Evolutionary conservation across 129 eudicot genomes (phyloP).

Genomic region (Cynara cardunculus): DNA sequence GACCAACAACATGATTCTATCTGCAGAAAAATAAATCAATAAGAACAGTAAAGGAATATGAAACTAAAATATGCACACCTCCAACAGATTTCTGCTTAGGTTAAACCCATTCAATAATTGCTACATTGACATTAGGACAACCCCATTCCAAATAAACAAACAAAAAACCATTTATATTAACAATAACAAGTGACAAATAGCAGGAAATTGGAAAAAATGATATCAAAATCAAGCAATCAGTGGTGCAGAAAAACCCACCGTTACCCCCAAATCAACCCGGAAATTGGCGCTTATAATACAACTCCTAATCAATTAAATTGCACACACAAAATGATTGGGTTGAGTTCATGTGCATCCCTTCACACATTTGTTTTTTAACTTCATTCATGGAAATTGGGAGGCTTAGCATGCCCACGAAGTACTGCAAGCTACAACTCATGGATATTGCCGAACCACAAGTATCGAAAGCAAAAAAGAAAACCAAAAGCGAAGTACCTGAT

Average conservation of each 20-base stretch:
- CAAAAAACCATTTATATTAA: no score
- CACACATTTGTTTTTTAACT: background rate
- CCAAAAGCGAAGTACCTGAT: background rate
- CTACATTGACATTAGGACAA: no score
- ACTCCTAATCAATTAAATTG: background rate
- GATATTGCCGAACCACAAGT: background rate
- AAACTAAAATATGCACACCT: no score
- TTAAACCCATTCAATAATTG: no score
- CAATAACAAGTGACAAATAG: background rate
- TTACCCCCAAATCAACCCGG: background rate
- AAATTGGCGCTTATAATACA: background rate
- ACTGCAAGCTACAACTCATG: background rate
- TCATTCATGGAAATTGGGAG: background rate
- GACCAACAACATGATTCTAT: no score
- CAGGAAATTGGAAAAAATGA: background rate
- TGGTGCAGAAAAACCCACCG: background rate
- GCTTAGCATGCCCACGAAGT: background rate
- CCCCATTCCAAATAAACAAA: no score
- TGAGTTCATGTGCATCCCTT: background rate
- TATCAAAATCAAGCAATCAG: background rate
- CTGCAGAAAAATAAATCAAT: no score
- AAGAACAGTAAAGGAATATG: no score
- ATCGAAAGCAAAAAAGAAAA: background rate
- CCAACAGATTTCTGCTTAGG: no score
- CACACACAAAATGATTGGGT: background rate